Evolutionary conservation across 768 basidiomycete species (phyloP).

Genomic region (Rhizopogon vulgaris): DNA sequence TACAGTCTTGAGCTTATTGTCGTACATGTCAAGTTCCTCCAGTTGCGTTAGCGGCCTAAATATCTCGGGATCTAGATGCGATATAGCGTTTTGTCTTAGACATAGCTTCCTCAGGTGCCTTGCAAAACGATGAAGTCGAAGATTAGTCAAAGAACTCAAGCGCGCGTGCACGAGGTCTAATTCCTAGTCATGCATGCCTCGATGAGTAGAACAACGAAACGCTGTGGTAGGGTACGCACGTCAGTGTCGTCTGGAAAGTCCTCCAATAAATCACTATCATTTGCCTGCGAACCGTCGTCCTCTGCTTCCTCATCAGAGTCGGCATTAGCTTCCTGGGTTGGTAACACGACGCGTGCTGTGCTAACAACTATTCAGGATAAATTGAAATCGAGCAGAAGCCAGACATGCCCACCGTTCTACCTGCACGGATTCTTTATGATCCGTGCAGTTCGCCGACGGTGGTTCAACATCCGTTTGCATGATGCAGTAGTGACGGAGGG

Average conservation of each 20-base stretch:
- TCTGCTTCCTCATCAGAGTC: constrained; percentile 32
- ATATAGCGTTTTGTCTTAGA: constrained; percentile 81
- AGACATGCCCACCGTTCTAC: constrained; percentile 18
- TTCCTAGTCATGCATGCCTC: constrained; percentile 45
- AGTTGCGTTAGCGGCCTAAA: constrained; percentile 62
- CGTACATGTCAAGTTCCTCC: constrained; percentile 92
- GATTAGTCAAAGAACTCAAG: constrained; percentile 56
- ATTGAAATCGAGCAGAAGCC: constrained; percentile 3
- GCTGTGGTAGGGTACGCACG: constrained; percentile 36
- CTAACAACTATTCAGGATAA: constrained; percentile 9
- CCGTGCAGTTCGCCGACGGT: constrained; percentile 2
- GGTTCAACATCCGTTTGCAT: constrained; percentile 1
- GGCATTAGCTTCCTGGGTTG: constrained; percentile 19
- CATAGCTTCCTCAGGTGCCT: constrained; percentile 65
- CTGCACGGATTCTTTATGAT: constrained; percentile 16
- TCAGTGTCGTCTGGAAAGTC: constrained; percentile 83
- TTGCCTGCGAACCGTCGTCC: constrained; percentile 33
- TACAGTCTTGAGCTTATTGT: constrained; percentile 82
- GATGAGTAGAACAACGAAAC: neutral
- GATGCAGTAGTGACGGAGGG: neutral
- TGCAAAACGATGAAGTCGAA: constrained; percentile 74
- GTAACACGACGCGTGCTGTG: constrained; percentile 44
- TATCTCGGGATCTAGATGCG: constrained; percentile 62
- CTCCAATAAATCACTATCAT: constrained; percentile 62
- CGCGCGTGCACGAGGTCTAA: constrained; percentile 81